Evolutionary conservation across 805 yeast species (phyloP).

Genomic region (Kluyveromyces aestuarii): DNA sequence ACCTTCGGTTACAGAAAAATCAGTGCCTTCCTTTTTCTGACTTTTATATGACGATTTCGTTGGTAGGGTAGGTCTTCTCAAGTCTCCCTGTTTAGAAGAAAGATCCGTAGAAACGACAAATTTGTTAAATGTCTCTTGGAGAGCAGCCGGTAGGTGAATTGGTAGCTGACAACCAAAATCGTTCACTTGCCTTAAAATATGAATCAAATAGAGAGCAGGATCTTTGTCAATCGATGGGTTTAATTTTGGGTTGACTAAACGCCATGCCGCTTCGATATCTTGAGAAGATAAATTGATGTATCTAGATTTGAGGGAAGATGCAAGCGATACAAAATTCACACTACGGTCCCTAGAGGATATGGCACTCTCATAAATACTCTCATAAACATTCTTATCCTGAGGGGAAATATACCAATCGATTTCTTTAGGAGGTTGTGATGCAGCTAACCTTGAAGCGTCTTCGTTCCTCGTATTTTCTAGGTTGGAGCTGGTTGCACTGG

Average conservation of each 20-base stretch:
- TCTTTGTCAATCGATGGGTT: slow-evolving; percentile 86
- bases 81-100: slow-evolving; percentile 43
- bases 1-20: slow-evolving; percentile 60
- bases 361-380: slow-evolving; percentile 50
- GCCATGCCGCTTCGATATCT: slow-evolving; percentile 89
- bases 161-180: slow-evolving; percentile 81
- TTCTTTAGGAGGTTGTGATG: slow-evolving; percentile 7
- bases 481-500: slow-evolving; percentile 19
- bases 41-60: slow-evolving; percentile 23
- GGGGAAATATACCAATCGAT: slow-evolving; percentile 98
- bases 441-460: background rate
- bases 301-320: slow-evolving; percentile 52
- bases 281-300: slow-evolving; percentile 68
- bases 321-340: slow-evolving; percentile 62
- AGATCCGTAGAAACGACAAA: slow-evolving; percentile 68
- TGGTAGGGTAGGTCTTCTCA: slow-evolving; percentile 17
- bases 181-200: slow-evolving; percentile 78
- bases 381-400: slow-evolving; percentile 69
- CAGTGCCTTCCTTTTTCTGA: slow-evolving; percentile 46
- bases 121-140: slow-evolving; percentile 86
- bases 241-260: slow-evolving; percentile 83
- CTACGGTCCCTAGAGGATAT: slow-evolving; percentile 72
- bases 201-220: slow-evolving; percentile 82
- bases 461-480: slow-evolving; percentile 4
- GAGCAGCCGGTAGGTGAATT: slow-evolving; percentile 84